Evolutionary conservation across 345 rosid species (phyloP).

Genomic region (Populus euphratica): DNA sequence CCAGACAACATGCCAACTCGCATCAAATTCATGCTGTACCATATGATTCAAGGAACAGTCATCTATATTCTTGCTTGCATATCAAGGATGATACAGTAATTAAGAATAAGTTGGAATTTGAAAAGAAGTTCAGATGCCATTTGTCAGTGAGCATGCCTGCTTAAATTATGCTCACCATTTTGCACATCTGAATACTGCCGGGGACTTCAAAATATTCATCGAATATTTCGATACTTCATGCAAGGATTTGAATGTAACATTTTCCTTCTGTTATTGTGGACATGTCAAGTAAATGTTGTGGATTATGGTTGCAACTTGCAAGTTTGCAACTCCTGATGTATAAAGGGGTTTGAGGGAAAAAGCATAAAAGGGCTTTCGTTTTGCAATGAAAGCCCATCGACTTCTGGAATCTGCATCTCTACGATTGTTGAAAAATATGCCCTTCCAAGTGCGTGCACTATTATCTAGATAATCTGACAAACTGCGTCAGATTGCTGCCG

Average conservation of each 20-base stretch:
- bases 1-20: not conserved
- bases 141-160: not conserved
- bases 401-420: conserved; percentile 50
- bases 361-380: not conserved
- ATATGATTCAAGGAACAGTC: not conserved
- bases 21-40: not conserved
- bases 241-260: not conserved
- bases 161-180: not conserved
- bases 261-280: not conserved
- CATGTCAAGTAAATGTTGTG: not conserved
- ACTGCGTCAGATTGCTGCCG: not conserved
- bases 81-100: not conserved
- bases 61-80: not conserved
- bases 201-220: not conserved
- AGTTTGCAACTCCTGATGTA: not conserved
- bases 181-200: not conserved
- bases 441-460: not conserved
- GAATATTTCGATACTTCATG: not conserved
- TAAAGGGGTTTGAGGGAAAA: not conserved
- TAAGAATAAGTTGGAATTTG: not conserved
- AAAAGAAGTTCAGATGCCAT: not conserved
- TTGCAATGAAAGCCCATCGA: conserved; percentile 40
- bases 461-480: not conserved
- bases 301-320: not conserved
- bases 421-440: conserved; percentile 8